Evolutionary conservation across 768 basidiomycete species (phyloP).

Genomic region (Neoboletus brunneissimus): DNA sequence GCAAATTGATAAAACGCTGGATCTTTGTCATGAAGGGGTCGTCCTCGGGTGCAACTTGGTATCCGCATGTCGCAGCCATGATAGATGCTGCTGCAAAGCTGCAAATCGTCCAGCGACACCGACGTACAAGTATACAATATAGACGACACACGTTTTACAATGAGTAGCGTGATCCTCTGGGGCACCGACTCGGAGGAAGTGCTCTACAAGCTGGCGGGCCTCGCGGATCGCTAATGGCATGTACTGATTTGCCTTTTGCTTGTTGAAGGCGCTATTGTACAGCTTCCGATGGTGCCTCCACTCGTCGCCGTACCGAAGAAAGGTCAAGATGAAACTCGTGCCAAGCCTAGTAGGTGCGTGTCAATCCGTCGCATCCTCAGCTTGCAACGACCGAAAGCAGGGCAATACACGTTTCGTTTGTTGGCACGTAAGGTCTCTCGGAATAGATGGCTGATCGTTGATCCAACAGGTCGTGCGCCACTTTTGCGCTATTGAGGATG

Average conservation of each 20-base stretch:
- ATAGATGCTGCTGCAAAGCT: conserved; percentile 24
- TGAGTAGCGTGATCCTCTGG: conserved; percentile 21
- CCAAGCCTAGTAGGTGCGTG: conserved; percentile 21
- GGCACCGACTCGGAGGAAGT: conserved; percentile 17
- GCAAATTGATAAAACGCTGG: conserved; percentile 9
- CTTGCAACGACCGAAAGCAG: not conserved
- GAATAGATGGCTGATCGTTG: conserved; percentile 29
- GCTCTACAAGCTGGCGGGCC: conserved; percentile 21
- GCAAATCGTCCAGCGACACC: not conserved
- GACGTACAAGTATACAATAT: not conserved
- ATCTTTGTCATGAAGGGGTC: conserved; percentile 28
- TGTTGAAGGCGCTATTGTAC: conserved; percentile 20
- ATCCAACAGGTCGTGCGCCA: conserved; percentile 26
- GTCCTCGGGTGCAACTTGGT: conserved; percentile 21
- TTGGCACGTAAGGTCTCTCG: conserved; percentile 23
- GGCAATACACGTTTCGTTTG: conserved; percentile 18
- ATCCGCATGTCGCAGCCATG: conserved; percentile 28
- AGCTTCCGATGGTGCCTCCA: conserved; percentile 34
- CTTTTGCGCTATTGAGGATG: conserved; percentile 22
- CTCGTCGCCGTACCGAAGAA: conserved; percentile 29
- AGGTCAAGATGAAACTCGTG: conserved; percentile 28
- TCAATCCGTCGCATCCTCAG: not conserved
- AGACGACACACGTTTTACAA: conserved; percentile 23
- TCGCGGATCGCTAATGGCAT: conserved; percentile 15
- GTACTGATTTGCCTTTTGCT: conserved; percentile 11